phyloP scores from a whole-genome alignment of 73 alveolate genomes.

The Tetrahymena borealis region DNA sequence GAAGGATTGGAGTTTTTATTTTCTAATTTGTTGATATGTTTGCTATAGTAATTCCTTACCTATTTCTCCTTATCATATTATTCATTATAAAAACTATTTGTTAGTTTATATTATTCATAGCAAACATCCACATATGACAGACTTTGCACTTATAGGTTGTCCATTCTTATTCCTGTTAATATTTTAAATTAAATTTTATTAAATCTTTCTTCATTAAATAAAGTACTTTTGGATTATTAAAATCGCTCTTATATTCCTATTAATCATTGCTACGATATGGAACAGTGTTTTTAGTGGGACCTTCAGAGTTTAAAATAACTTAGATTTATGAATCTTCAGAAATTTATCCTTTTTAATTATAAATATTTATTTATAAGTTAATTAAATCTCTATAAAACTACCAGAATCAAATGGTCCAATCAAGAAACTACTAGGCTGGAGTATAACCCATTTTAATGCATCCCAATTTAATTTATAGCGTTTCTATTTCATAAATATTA shows the following conservation, averaged over 20 bases:
- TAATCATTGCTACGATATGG: slow-evolving; percentile 5
- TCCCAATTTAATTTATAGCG: slow-evolving; percentile 49
- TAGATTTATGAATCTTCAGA: slow-evolving; percentile 33
- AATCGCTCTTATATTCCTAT: slow-evolving; percentile 12
- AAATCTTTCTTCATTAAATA: background rate
- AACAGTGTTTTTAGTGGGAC: slow-evolving; percentile 45
- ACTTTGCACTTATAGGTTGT: slow-evolving; percentile 59
- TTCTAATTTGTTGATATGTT: background rate
- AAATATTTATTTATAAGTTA: background rate
- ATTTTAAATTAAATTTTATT: background rate
- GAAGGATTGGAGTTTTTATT: slow-evolving; percentile 18
- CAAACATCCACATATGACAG: slow-evolving; percentile 76
- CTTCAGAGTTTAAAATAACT: slow-evolving; percentile 40
- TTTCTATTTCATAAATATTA: slow-evolving; percentile 14
- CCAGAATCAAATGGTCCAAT: slow-evolving; percentile 57
- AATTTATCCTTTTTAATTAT: slow-evolving; percentile 13
- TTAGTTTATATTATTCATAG: slow-evolving; percentile 46
- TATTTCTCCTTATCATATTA: slow-evolving; percentile 35
- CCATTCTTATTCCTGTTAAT: slow-evolving; percentile 41
- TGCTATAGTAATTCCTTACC: background rate
- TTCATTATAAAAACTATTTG: slow-evolving; percentile 46
- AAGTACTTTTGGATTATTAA: slow-evolving; percentile 22
- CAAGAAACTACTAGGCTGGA: slow-evolving; percentile 57
- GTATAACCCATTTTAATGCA: slow-evolving; percentile 64
- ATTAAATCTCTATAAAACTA: background rate